Evolutionary conservation across 495 filamentous ascomycete genomes (phyloP).

Genomic region (Trichocladium uniseriatum): DNA sequence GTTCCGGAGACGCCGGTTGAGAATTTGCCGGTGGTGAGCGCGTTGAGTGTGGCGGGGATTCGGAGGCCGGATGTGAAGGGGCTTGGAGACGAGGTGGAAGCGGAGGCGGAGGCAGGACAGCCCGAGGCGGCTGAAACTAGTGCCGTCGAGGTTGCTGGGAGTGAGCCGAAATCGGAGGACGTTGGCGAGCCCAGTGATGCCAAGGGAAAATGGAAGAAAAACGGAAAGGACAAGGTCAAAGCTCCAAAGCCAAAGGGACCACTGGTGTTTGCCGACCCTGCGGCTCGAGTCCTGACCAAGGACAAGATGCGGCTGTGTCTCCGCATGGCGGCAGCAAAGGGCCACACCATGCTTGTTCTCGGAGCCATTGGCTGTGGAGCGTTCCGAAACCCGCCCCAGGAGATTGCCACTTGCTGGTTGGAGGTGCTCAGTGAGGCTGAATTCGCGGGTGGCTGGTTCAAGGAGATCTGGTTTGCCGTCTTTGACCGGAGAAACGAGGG

Average conservation of each 20-base stretch:
- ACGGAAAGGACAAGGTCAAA: neutral
- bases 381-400: conserved; percentile 48
- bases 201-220: neutral
- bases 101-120: neutral
- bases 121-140: neutral
- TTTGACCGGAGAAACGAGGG: conserved; percentile 36
- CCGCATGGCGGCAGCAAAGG: conserved; percentile 42
- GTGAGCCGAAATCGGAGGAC: neutral
- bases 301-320: conserved; percentile 52
- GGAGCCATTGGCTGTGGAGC: conserved; percentile 59
- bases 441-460: conserved; percentile 52
- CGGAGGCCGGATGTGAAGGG: conserved; percentile 25
- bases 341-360: conserved; percentile 48
- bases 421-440: conserved; percentile 51
- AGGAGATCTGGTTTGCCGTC: conserved; percentile 46
- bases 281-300: conserved; percentile 40
- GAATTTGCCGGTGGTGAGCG: conserved; percentile 42
- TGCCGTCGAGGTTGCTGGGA: no score
- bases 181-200: neutral
- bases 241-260: neutral
- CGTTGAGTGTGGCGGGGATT: conserved; percentile 49
- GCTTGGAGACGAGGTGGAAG: conserved; percentile 4
- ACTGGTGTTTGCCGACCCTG: conserved; percentile 23
- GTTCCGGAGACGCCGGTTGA: conserved; percentile 6
- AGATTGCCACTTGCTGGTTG: conserved; percentile 47